phyloP scores from a whole-genome alignment of 345 rosid genomes.

The Cardamine chenopodiifolia region DNA sequence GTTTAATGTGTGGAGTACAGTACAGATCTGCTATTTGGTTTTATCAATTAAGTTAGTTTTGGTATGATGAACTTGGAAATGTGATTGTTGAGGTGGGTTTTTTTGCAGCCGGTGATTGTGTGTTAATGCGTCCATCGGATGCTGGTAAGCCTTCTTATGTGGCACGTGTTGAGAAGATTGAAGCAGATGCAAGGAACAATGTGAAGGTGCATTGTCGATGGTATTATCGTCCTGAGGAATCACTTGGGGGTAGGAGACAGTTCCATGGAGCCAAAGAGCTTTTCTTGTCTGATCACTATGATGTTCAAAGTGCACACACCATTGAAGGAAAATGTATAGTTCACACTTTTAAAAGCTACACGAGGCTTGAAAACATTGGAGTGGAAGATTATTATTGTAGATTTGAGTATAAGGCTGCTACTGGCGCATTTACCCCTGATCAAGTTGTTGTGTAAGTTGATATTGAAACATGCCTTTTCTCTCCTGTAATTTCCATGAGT shows the following conservation, averaged over 20 bases:
- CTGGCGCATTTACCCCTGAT: conserved; percentile 82
- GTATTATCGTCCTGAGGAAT: conserved; percentile 91
- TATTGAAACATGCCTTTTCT: not conserved
- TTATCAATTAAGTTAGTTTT: not conserved
- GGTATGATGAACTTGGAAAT: conserved; percentile 1
- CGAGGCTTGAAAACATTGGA: conserved; percentile 75
- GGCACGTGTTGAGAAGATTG: conserved; percentile 79
- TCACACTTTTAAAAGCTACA: conserved; percentile 75
- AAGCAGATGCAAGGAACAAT: conserved; percentile 63
- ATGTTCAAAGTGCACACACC: conserved; percentile 78
- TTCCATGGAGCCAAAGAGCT: conserved; percentile 94
- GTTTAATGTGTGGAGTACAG: not conserved
- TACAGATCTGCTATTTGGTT: not conserved
- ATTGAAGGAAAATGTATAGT: conserved; percentile 86
- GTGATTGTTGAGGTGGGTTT: conserved; percentile 19
- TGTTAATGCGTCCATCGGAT: conserved; percentile 82
- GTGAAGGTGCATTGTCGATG: conserved; percentile 78
- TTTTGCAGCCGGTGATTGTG: conserved; percentile 73
- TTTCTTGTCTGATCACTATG: conserved; percentile 81
- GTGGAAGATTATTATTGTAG: conserved; percentile 83
- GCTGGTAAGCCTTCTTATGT: conserved; percentile 76
- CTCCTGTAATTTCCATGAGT: conserved; percentile 9
- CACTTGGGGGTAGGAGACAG: conserved; percentile 80
- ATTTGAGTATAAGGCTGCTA: conserved; percentile 84
- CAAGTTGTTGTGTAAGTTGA: conserved; percentile 88